Evolutionary conservation across 1,139 yeast species (phyloP).

Genomic region (Saccharomyces hybrid): DNA sequence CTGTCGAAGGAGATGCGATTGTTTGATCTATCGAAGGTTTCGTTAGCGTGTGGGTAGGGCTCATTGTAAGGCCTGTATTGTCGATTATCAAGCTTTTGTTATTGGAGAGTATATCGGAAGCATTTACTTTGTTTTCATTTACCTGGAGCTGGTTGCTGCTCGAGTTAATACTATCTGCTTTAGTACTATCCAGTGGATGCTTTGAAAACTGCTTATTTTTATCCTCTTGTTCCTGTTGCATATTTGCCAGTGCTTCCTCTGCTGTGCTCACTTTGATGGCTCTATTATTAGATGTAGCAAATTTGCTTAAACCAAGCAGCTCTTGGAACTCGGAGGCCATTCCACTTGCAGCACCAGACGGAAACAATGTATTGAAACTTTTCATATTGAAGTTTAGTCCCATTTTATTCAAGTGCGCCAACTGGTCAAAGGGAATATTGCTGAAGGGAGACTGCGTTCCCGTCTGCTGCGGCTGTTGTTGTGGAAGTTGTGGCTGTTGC

Average conservation of each 20-base stretch:
- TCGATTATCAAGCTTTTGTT: background rate
- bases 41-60: background rate
- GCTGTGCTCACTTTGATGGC: constrained; percentile 15
- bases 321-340: constrained; percentile 29
- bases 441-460: no score
- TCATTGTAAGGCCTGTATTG: background rate
- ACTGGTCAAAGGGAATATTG: background rate
- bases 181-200: no score
- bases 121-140: no score
- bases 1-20: background rate
- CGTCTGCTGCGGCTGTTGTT: no score
- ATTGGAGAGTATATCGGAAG: background rate
- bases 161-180: no score
- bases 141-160: no score
- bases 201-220: constrained; percentile 1
- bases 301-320: constrained; percentile 19
- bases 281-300: constrained; percentile 3
- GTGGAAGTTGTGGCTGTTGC: constrained; percentile 1
- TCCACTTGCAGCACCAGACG: constrained; percentile 27
- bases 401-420: constrained; percentile 1
- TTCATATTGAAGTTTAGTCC: constrained; percentile 2
- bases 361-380: constrained; percentile 4
- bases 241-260: constrained; percentile 21
- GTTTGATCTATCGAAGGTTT: background rate
- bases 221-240: constrained; percentile 24